Evolutionary conservation across 2,329 filamentous ascomycete genomes (phyloP).

Genomic region (Iodosphaeria phyllophila): DNA sequence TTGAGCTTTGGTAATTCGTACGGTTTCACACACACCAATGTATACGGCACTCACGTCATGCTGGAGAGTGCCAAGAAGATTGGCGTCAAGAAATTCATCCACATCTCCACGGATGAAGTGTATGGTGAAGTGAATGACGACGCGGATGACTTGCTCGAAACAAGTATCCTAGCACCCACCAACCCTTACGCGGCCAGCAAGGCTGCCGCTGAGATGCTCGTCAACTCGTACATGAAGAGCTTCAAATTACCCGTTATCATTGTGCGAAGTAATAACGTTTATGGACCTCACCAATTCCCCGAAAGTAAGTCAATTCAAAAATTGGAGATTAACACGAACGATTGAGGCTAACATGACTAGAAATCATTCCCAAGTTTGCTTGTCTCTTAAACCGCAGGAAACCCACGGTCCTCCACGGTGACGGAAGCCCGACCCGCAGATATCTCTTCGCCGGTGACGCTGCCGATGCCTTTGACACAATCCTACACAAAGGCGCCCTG

Average conservation of each 20-base stretch:
- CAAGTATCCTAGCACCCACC: conserved; percentile 57
- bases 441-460: conserved; percentile 69
- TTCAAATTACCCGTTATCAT: conserved; percentile 68
- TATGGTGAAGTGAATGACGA: conserved; percentile 64
- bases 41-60: conserved; percentile 68
- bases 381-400: conserved; percentile 48
- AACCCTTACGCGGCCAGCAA: conserved; percentile 72
- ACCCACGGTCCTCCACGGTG: conserved; percentile 57
- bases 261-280: conserved; percentile 70
- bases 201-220: conserved; percentile 67
- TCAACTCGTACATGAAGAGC: conserved; percentile 72
- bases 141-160: conserved; percentile 53
- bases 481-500: conserved; percentile 56
- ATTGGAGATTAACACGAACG: not conserved
- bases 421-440: conserved; percentile 54
- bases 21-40: conserved; percentile 64
- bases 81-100: conserved; percentile 54
- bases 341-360: conserved; percentile 19
- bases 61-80: conserved; percentile 60
- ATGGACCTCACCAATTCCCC: conserved; percentile 68
- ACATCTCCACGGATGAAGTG: conserved; percentile 72
- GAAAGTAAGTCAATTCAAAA: conserved; percentile 40
- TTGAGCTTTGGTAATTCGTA: conserved; percentile 70
- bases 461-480: conserved; percentile 67
- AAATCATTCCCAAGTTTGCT: conserved; percentile 71